Base-by-base conservation (phyloP, 2,329 filamentous ascomycete species). In the Botryotinia calthae region DNA sequence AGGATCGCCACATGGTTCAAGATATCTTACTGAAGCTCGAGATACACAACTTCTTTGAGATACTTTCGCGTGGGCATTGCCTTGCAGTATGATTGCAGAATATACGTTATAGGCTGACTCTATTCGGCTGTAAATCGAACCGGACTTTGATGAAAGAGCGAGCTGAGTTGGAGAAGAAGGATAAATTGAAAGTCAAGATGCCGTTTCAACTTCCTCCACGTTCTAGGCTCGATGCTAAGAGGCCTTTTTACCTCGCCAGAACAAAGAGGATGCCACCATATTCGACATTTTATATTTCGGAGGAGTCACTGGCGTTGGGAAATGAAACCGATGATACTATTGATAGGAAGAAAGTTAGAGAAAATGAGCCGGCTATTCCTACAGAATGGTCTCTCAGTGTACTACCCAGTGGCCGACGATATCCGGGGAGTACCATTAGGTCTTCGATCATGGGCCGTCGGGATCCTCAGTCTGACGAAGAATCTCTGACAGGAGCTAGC, bases 261-360 rank as follows among this genome's bases (percentile, higher is more conserved):
- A 67, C 34, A 8, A 72, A 42, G 18, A 48, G 63, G 18, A 46
- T 72, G 63, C 70, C 70, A 20, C 58, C 66, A 22, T 61, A 44
- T 25, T 68, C 63, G 12, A 72, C 70, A 31, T 72, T 72, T 40
- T 72, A 59, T 18, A 72, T 68, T 58, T 72, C 70, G 7, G 63
- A 51, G 16, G 70, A 72, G 37, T 68, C 70, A 7, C 31, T 68
- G 10, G 63, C 31, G 28, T 18, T 56, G 6, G 48, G 65, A 25
- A 31, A 68, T 22, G 65, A 68, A 44, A 61, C 42, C 4, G 31
- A 64, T 34, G 67, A 59, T 70, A 70, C 42, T 5, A 10, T 70
- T 12, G 56, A 68, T 31, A 25, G 12, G n/a, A 18, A 18, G 25
- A 25, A 56, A 31, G 44, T 22, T 18, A 68, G 10, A n/a, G 48